Evolutionary conservation across 768 basidiomycete species (phyloP), one percentile per base, ranked within the genome.

Genomic region (Naganishia kalamii): DNA sequence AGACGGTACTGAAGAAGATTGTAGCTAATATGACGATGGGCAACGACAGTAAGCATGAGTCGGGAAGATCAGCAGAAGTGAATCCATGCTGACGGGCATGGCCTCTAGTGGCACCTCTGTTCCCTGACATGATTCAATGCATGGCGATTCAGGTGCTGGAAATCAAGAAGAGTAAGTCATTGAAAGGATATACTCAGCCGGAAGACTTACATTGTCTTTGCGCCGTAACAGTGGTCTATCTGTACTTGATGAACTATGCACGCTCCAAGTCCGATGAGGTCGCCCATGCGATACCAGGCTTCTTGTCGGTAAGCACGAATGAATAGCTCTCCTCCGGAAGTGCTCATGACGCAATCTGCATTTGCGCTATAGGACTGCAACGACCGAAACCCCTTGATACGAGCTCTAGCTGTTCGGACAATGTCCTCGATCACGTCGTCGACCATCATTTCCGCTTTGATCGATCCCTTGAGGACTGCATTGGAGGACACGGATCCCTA

Each of bases 1-100:
- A 92, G 84, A 92, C 86, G 0, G 88, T 90, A 21, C 80, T 98
- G 71, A 98, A 99, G 84, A 94, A 93, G 82, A 88, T 97, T 66
- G 92, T 97, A 13, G 96, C 96, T 44, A 97, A 97, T 79, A 98
- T 98, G 78, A 99, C 96, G 3, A 98, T 99, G 93, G 96, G 96
- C 47, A 96, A 92, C 75, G 93, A 98, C 80, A 93, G 94, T 96
- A 76, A 80, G 92, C 85, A 25, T 51, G 13, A 2, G 19, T 35
- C 23, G 29, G 15, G n/a, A 7, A 49, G 25, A n/a, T 4, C 43
- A 44, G 19, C 8, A 29, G 2, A 17, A 17, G 29, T 32, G 25
- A 17, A 27, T 11, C 29, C 3, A 40, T 41, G 15, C 70, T 69
- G 49, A 70, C 3, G 2, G 62, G 48, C 62, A 69, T 69, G 50